Evolutionary conservation across 176 grass and related monocot species (phyloP), one percentile per base, ranked within the genome.

Genomic region (Musa troglodytarum): DNA sequence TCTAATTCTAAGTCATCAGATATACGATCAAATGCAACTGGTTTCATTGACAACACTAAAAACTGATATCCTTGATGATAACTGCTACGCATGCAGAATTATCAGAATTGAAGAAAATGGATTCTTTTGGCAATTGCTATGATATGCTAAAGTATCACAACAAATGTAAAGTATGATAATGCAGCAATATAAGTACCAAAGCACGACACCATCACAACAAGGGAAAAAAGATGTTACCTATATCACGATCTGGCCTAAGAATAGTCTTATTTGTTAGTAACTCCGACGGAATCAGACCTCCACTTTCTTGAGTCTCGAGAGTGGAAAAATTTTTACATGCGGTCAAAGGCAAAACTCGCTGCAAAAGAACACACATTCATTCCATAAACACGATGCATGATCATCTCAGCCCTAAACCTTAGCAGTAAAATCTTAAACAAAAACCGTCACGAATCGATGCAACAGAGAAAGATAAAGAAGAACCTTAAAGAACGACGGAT

Each of bases 261-360:
- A 77, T 50, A 65, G 61, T 77, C 21, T 23, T 63, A 8, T 9
- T 53, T 66, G 10, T 76, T 52, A 77, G 26, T 19, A 77, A 16
- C 59, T 77, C 75, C 10, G 20, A 61, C 8, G 75, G 75, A 65
- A 77, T 77, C 11, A 19, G 22, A 52, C 34, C 75, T 53, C 28
- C 75, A 16, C 49, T 52, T 53, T 51, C 75, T 17, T 65, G 43
- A 28, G 58, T 17, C 43, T 77, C 75, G 14, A 77, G n/a, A 1
- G 75, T 53, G 49, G 55, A 77, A 53, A 52, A 77, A 29, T 17
- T 14, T 17, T 53, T 65, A 1, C 1, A 22, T 16, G 5, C 5
- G 50, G 11, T 34, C 14, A 77, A 77, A 53, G 49, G 49, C n/a
- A 53, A 65, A 9, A 3, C 49, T 10, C 49, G 43, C 61, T 65